A percentile compares a stretch with the other conserved stretches of the same genome.
phyloP scores from a whole-genome alignment of 345 rosid species.

The Anastatica hierochuntica region DNA sequence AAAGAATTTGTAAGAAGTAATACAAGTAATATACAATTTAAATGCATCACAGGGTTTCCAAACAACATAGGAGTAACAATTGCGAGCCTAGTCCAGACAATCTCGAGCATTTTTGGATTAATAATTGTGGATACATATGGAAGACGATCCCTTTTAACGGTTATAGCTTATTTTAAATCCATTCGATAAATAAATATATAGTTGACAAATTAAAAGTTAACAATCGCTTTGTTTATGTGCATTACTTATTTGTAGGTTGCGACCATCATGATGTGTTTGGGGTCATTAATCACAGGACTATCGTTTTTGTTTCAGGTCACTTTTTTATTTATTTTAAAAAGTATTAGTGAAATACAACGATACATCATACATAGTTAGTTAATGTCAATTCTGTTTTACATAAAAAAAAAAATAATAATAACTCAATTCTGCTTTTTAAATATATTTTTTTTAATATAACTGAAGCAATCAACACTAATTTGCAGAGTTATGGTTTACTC shows the following conservation, averaged over 20 bases:
- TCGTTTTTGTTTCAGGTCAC: constrained; percentile 66
- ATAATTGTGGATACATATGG: constrained; percentile 61
- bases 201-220: neutral
- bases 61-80: constrained; percentile 15
- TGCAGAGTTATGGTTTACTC: constrained; percentile 19
- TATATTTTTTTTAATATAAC: neutral
- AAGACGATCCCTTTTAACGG: constrained; percentile 70
- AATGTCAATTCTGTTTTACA: too few relatives aligned
- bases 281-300: constrained; percentile 49
- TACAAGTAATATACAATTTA: neutral
- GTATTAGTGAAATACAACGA: neutral
- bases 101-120: constrained; percentile 57
- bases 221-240: neutral
- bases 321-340: neutral
- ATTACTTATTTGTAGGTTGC: constrained; percentile 39
- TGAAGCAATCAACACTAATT: neutral
- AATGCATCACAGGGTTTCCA: constrained; percentile 9
- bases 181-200: neutral
- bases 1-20: neutral
- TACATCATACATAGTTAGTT: neutral
- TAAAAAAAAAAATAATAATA: too few relatives aligned
- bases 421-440: too few relatives aligned
- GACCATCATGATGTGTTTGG: constrained; percentile 66
- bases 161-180: neutral
- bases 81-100: constrained; percentile 29